Conservation (phyloP, 345 rosid genomes). For the Citrus medica region DNA sequence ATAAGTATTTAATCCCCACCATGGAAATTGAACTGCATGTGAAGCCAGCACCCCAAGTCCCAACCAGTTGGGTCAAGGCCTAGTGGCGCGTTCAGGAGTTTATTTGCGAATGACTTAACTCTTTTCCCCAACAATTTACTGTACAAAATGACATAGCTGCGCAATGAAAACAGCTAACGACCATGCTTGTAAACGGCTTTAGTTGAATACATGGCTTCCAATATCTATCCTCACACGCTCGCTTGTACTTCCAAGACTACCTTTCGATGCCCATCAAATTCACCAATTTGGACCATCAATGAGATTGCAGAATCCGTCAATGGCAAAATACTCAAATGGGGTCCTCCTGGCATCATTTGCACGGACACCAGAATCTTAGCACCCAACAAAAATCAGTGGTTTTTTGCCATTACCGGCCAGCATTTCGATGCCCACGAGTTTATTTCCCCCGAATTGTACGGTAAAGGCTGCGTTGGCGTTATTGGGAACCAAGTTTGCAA, state of each 20-base stretch:
- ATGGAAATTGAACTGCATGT: too few relatives aligned
- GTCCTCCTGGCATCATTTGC: slow-evolving; percentile 28
- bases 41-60: too few relatives aligned
- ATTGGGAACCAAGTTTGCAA: slow-evolving; percentile 28
- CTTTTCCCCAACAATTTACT: too few relatives aligned
- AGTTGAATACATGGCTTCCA: background rate
- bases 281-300: slow-evolving; percentile 14
- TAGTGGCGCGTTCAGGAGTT: too few relatives aligned
- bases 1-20: too few relatives aligned
- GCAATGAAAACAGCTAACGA: too few relatives aligned
- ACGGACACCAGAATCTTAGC: slow-evolving; percentile 29
- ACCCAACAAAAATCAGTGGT: slow-evolving; percentile 26
- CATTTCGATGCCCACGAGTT: slow-evolving; percentile 31
- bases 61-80: too few relatives aligned
- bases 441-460: slow-evolving; percentile 18
- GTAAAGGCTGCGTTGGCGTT: slow-evolving; percentile 27
- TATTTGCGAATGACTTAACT: too few relatives aligned
- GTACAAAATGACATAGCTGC: too few relatives aligned
- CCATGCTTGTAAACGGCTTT: too few relatives aligned
- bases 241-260: background rate
- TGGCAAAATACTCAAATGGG: slow-evolving; percentile 28
- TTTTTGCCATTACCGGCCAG: slow-evolving; percentile 27
- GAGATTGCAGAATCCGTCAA: slow-evolving; percentile 26
- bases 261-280: background rate
- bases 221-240: background rate